Evolutionary conservation across 164 flowering plant species (phyloP).

Genomic region (Umbilicus rupestris): DNA sequence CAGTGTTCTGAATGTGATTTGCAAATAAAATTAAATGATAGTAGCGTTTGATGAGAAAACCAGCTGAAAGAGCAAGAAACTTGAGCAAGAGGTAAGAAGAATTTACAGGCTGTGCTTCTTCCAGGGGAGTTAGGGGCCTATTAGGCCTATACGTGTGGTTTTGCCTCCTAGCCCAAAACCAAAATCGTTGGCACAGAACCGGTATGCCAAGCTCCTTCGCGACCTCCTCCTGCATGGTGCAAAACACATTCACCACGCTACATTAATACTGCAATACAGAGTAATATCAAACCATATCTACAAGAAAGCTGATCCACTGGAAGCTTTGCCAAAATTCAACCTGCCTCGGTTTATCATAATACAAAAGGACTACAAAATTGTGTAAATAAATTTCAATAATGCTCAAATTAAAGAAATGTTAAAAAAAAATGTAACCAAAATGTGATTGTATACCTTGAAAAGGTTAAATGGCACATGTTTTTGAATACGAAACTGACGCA

Average conservation of each 20-base stretch:
- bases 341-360: neutral
- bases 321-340: neutral
- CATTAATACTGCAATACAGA: neutral
- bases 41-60: neutral
- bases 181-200: conserved; percentile 74
- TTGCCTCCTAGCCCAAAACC: conserved; percentile 96
- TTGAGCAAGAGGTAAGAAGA: neutral
- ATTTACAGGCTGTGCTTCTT: conserved; percentile 74
- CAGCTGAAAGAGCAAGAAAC: neutral
- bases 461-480: conserved; percentile 49
- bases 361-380: neutral
- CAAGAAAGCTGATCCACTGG: neutral
- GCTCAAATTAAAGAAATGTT: neutral
- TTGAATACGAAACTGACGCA: conserved; percentile 66
- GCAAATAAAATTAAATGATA: neutral
- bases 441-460: conserved; percentile 45
- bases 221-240: conserved; percentile 63
- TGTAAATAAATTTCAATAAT: neutral
- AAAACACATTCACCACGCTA: neutral
- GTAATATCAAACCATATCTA: neutral
- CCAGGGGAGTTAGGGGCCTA: conserved; percentile 68
- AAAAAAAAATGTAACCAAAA: neutral
- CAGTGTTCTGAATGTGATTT: neutral
- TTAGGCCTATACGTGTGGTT: conserved; percentile 93
- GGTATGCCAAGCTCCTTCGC: conserved; percentile 90